Conservation (phyloP, 225 moss, liverwort and hornwort species). For the Thuidium tamariscinum region DNA sequence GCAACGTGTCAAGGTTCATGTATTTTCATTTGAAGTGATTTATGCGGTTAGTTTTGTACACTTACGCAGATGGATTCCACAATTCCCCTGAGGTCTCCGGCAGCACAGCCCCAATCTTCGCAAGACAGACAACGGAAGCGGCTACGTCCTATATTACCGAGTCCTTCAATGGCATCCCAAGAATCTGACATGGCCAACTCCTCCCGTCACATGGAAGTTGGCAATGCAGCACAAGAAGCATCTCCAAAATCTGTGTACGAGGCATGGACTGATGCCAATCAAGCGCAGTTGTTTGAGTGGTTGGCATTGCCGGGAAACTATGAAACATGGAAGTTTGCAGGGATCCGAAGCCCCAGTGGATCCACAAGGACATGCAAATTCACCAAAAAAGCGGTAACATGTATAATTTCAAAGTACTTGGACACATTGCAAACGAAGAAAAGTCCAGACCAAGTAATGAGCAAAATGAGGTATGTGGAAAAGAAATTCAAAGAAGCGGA, state of each 20-base stretch:
- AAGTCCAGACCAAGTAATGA: not conserved
- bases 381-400: not conserved
- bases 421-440: not conserved
- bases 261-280: not conserved
- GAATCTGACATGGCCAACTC: not conserved
- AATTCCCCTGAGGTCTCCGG: not conserved
- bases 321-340: not conserved
- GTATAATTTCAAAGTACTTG: not conserved
- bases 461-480: not conserved
- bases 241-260: not conserved
- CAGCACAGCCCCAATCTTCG: not conserved
- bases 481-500: not conserved
- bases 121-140: not conserved
- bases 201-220: not conserved
- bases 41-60: not conserved
- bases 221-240: not conserved
- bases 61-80: not conserved
- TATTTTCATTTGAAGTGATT: not conserved
- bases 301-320: not conserved
- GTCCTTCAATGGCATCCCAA: not conserved
- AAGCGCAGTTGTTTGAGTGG: not conserved
- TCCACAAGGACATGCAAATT: not conserved
- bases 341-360: not conserved
- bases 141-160: not conserved
- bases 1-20: not conserved